Percentiles rank a stretch among this genome's conserved stretches.
Conservation (phyloP, 2,329 filamentous ascomycete species). For the Dryadomyces sulphureus region DNA sequence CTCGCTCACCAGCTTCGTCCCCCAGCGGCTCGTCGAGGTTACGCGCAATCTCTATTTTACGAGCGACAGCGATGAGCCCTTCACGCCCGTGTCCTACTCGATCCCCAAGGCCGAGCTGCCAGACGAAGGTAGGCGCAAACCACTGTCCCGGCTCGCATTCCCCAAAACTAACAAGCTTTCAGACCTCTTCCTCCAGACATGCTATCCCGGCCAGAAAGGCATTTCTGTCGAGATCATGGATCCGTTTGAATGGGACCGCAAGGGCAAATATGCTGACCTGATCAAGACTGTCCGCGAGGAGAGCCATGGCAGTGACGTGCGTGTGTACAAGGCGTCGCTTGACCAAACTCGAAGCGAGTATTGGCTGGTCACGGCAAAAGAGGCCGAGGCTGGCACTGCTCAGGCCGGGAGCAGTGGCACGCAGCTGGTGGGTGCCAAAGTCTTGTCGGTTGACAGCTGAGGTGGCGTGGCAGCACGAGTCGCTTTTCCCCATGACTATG, state of each 20-base stretch:
- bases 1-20: constrained; percentile 17
- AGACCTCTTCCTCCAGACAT: constrained; percentile 58
- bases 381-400: constrained; percentile 22
- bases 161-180: constrained; percentile 1
- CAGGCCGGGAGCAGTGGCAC: constrained; percentile 24
- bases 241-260: constrained; percentile 57
- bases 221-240: constrained; percentile 50
- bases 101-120: constrained; percentile 42
- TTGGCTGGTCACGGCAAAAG: constrained; percentile 52
- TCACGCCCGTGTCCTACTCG: constrained; percentile 58
- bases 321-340: constrained; percentile 54
- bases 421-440: constrained; percentile 63
- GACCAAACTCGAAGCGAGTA: constrained; percentile 58
- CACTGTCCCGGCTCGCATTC: constrained; percentile 6
- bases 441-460: constrained; percentile 60
- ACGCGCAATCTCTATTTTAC: constrained; percentile 49
- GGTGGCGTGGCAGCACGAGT: too few species aligned
- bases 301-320: constrained; percentile 49
- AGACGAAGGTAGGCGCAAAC: constrained; percentile 38
- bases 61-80: constrained; percentile 77
- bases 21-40: constrained; percentile 36
- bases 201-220: constrained; percentile 37
- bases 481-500: too few species aligned
- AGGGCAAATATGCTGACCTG: constrained; percentile 53
- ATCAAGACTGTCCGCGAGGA: constrained; percentile 54